Base-by-base conservation (phyloP, 2,329 filamentous ascomycete species). In the Pestalotiopsis sp. region DNA sequence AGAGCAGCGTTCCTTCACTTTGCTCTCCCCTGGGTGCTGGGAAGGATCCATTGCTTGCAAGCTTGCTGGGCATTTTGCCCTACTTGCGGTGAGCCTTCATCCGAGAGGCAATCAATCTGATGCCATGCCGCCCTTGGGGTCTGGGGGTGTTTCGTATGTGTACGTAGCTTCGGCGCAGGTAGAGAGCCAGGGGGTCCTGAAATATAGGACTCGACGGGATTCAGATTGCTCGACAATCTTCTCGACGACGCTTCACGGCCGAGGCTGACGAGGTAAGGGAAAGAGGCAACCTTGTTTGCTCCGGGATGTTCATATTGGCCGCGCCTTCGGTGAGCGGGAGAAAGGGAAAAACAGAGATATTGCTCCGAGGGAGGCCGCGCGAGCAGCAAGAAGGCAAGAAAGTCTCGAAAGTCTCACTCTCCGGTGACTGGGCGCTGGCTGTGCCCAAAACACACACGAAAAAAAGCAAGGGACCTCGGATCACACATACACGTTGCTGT, bases 261-360 rank as follows among this genome's bases (percentile, higher is more conserved):
- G 59, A 62, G 62, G 62, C 36, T 65, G 62, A 65, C 49, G 63
- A 66, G 38, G 63, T 45, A 66, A 66, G 63, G 63, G 63, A 65
- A 39, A 52, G 20, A 52, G 38, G 17, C 23, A 52, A 52, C 39
- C 62, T 49, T 49, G 62, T 65, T 25, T 49, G 39, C 23, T 49
- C 27, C 23, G 13, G 31, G 31, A 13, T 20, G 14, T 17, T 56
- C 49, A 59, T 27, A 36, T 27, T 36, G 57, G 23, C 57, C 12
- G 20, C 49, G 49, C 20, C 49, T 27, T 59, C 27, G 23, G 57
- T 27, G 57, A 59, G 23, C 57, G 27, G 57, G 23, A 27, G 14
- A 27, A 27, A 14, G 57, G 14, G 27, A 59, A 23, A 27, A n/a
- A 36, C 7, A 13, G 20, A 23, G 57, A 59, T 59, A 59, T 59